Conservation (phyloP, 306 rosid genomes). For the Prunus padus region DNA sequence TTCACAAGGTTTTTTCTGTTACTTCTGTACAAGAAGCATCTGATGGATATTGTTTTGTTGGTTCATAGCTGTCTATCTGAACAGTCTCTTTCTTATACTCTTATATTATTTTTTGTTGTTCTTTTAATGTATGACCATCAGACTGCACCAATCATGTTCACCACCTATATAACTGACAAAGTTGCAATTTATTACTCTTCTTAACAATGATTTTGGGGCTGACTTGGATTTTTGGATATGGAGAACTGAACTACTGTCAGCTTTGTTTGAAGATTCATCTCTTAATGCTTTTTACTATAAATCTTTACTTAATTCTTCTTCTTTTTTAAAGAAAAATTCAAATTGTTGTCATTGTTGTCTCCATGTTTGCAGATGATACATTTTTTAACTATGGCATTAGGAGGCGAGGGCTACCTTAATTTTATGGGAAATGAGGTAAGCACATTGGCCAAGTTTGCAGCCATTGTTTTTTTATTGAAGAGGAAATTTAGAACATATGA, state of each 20-base stretch:
- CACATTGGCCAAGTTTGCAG: conserved; percentile 24
- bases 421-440: conserved; percentile 99
- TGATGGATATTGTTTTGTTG: neutral
- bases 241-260: neutral
- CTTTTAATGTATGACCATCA: neutral
- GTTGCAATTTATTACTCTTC: neutral
- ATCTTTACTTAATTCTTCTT: neutral
- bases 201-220: neutral
- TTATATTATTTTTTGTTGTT: neutral
- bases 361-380: conserved; percentile 80
- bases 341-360: conserved; percentile 25
- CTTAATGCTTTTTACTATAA: neutral
- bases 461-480: neutral
- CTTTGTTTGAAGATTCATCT: neutral
- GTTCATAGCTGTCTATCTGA: neutral
- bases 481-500: neutral
- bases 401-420: conserved; percentile 97
- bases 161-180: neutral
- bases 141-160: neutral
- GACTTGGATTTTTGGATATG: neutral
- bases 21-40: conserved; percentile 14
- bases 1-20: conserved; percentile 70
- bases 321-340: neutral
- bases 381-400: conserved; percentile 88
- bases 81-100: neutral